Evolutionary conservation across 2,329 filamentous ascomycete species (phyloP).

Genomic region (Fusarium nisikadoi): DNA sequence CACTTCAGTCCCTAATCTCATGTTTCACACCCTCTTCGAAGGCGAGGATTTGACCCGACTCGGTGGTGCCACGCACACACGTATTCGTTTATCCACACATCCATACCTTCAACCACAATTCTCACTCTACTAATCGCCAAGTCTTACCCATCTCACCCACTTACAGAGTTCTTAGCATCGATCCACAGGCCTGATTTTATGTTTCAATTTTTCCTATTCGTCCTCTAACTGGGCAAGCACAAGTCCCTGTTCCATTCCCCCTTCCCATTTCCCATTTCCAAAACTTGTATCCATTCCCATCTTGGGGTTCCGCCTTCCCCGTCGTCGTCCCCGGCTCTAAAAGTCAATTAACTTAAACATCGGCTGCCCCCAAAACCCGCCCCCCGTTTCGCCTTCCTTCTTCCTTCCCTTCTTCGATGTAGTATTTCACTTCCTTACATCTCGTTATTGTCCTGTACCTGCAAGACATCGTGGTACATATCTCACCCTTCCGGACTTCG

Average conservation of each 20-base stretch:
- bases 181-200: slow-evolving; percentile 5
- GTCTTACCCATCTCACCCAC: slow-evolving; percentile 30
- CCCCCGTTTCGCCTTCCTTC: neutral
- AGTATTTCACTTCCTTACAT: slow-evolving; percentile 10
- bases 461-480: neutral
- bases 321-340: slow-evolving; percentile 30
- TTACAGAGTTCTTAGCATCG: slow-evolving; percentile 18
- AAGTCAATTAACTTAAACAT: slow-evolving; percentile 40
- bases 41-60: slow-evolving; percentile 29
- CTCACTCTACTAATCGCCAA: slow-evolving; percentile 25
- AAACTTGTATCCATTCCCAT: slow-evolving; percentile 11
- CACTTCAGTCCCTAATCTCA: slow-evolving; percentile 2
- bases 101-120: slow-evolving; percentile 7
- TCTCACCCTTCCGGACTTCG: neutral
- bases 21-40: slow-evolving; percentile 33
- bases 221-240: slow-evolving; percentile 1
- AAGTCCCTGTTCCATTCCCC: slow-evolving; percentile 11
- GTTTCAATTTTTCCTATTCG: neutral
- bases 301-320: slow-evolving; percentile 20
- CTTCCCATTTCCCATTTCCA: neutral
- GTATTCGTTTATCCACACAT: slow-evolving; percentile 32
- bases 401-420: slow-evolving; percentile 11
- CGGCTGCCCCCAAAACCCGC: slow-evolving; percentile 22
- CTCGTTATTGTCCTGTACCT: neutral
- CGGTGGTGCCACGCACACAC: slow-evolving; percentile 29